phyloP scores from a whole-genome alignment of 768 basidiomycete species.

The Trichaptum fuscoviolaceum region DNA sequence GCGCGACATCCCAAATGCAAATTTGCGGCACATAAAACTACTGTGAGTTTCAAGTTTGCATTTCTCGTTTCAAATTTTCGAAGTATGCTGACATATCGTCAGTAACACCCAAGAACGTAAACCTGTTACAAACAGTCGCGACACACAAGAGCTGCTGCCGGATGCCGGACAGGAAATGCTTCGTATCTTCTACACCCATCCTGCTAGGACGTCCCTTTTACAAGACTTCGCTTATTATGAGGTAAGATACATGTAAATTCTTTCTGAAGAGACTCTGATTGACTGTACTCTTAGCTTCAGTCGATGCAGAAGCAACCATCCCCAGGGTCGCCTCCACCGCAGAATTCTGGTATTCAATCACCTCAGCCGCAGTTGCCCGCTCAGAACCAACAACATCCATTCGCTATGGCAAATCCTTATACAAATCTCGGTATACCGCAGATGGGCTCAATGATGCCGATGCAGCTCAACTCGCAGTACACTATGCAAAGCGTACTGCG shows the following conservation, averaged over 20 bases:
- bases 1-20: conserved; percentile 89
- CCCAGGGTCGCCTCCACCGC: conserved; percentile 35
- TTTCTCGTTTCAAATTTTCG: conserved; percentile 1
- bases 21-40: conserved; percentile 82
- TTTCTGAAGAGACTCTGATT: conserved; percentile 5
- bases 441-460: conserved; percentile 61
- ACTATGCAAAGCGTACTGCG: conserved; percentile 84
- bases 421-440: conserved; percentile 45
- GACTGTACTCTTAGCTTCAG: conserved; percentile 52
- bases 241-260: conserved; percentile 36
- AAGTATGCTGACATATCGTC: conserved; percentile 14
- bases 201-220: conserved; percentile 85
- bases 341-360: conserved; percentile 22
- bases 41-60: conserved; percentile 44
- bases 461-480: conserved; percentile 50
- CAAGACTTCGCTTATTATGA: conserved; percentile 94
- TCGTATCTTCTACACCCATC: conserved; percentile 90
- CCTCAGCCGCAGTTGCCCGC: conserved; percentile 36
- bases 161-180: conserved; percentile 98
- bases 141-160: conserved; percentile 93
- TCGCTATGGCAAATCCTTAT: conserved; percentile 44
- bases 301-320: conserved; percentile 61
- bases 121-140: conserved; percentile 96
- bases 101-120: conserved; percentile 98
- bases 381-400: conserved; percentile 41